Evolutionary conservation across 208 protist species (phyloP).

Genomic region (Trypanosoma scelopori): DNA sequence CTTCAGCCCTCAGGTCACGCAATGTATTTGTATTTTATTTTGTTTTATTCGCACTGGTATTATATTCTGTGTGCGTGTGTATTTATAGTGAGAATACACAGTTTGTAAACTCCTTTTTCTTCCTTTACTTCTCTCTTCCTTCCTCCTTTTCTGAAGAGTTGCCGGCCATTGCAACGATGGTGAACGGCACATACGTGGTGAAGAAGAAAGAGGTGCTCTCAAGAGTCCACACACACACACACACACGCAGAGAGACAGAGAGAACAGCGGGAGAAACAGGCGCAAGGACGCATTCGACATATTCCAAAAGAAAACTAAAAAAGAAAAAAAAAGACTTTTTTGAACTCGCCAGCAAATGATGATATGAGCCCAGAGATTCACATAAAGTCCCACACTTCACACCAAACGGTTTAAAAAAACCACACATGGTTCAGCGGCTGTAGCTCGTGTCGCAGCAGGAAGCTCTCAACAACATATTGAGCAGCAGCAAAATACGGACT

Average conservation of each 20-base stretch:
- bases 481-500: conserved; percentile 40
- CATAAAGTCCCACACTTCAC: not conserved
- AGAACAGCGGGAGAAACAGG: too few relatives aligned
- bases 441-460: conserved; percentile 41
- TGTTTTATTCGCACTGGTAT: too few relatives aligned
- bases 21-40: conserved; percentile 2
- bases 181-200: too few relatives aligned
- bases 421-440: conserved; percentile 27
- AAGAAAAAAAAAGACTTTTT: not conserved
- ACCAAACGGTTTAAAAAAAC: conserved; percentile 34
- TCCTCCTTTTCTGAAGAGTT: conserved; percentile 2
- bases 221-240: not conserved
- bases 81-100: not conserved
- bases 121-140: not conserved
- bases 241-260: not conserved
- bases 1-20: too few relatives aligned
- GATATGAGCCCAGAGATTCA: too few relatives aligned
- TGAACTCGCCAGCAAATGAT: too few relatives aligned
- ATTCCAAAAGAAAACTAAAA: not conserved
- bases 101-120: conserved; percentile 2
- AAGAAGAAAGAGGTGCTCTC: not conserved
- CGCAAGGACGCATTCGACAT: not conserved
- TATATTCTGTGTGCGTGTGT: not conserved
- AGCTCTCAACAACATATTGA: conserved; percentile 49
- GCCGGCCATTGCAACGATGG: not conserved